Evolutionary conservation across 1,284 basidiomycete genomes (phyloP), one percentile per base, ranked within the genome.

Genomic region (Ustilago lituana): DNA sequence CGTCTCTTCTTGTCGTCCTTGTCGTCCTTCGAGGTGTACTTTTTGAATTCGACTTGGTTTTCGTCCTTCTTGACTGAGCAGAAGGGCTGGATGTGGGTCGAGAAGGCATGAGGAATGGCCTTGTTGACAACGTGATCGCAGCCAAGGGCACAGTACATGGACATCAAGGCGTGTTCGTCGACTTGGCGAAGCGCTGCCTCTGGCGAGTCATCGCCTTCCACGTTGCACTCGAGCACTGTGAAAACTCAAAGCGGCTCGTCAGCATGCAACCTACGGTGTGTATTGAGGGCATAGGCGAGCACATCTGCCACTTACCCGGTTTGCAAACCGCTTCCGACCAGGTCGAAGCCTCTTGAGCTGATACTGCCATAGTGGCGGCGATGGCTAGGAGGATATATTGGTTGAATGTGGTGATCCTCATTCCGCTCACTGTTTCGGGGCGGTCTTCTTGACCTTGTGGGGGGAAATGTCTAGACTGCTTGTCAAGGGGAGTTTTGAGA

Each of bases 171-270:
- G 8, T 47, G 48, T 15, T 23, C 36, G 31, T 69, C 65, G 14
- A 56, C 65, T 39, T 69, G 54, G 4, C 59, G 59, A 3, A 69
- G 43, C 4, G 49, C 55, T 9, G 59, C 50, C 47, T 69, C 65
- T 11, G 65, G 65, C 10, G 59, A 63, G 4, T 59, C 43, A 1
- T 50, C 59, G 3, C 60, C 51, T 0, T 49, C 35, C 6, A 59
- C 55, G 8, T 35, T 33, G 52, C 65, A 69, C 22, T 58, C 39
- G 12, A 69, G 45, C 17, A 26, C 27, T 29, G 27, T 12, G n/a
- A n/a, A n/a, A n/a, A n/a, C n/a, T n/a, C n/a, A n/a, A n/a, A n/a
- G n/a, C n/a, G n/a, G n/a, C n/a, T n/a, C n/a, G n/a, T n/a, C n/a
- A n/a, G n/a, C n/a, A n/a, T n/a, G n/a, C n/a, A n/a, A n/a, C n/a